Conservation (phyloP, 1,139 yeast species). For the Candida sanyaensis region DNA sequence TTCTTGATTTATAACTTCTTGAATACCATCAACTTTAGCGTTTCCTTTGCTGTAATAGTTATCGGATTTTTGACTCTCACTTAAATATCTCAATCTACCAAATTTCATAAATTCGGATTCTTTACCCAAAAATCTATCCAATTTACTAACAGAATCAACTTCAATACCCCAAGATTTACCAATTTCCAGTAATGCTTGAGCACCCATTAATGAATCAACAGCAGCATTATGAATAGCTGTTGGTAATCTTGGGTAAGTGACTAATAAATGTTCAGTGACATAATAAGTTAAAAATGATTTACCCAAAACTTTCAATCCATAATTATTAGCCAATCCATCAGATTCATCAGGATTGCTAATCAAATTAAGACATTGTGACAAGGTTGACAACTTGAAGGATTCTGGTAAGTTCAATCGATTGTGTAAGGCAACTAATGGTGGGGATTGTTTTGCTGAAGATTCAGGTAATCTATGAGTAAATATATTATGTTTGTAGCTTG, state of each 20-base stretch:
- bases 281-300: slow-evolving; percentile 74
- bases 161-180: slow-evolving; percentile 91
- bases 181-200: slow-evolving; percentile 59
- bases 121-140: slow-evolving; percentile 68
- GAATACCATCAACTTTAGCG: slow-evolving; percentile 47
- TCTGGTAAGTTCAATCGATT: slow-evolving; percentile 67
- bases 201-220: slow-evolving; percentile 71
- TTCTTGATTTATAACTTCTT: slow-evolving; percentile 21
- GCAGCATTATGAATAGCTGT: slow-evolving; percentile 73
- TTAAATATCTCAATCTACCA: slow-evolving; percentile 64
- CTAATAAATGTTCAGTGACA: slow-evolving; percentile 69
- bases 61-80: slow-evolving; percentile 27
- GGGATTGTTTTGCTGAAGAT: slow-evolving; percentile 53
- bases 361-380: slow-evolving; percentile 75
- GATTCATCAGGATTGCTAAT: slow-evolving; percentile 23
- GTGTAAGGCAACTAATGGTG: slow-evolving; percentile 78
- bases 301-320: slow-evolving; percentile 82
- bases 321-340: slow-evolving; percentile 66
- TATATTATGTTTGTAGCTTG: slow-evolving; percentile 42
- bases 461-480: slow-evolving; percentile 53
- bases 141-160: slow-evolving; percentile 61
- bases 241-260: slow-evolving; percentile 88
- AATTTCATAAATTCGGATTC: slow-evolving; percentile 65
- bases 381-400: slow-evolving; percentile 59
- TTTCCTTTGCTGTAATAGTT: slow-evolving; percentile 24